A percentile compares a stretch with the other conserved stretches of the same genome.
Conservation (phyloP, 202 grass and related monocot species). For the Dendrocalamus latiflorus region DNA sequence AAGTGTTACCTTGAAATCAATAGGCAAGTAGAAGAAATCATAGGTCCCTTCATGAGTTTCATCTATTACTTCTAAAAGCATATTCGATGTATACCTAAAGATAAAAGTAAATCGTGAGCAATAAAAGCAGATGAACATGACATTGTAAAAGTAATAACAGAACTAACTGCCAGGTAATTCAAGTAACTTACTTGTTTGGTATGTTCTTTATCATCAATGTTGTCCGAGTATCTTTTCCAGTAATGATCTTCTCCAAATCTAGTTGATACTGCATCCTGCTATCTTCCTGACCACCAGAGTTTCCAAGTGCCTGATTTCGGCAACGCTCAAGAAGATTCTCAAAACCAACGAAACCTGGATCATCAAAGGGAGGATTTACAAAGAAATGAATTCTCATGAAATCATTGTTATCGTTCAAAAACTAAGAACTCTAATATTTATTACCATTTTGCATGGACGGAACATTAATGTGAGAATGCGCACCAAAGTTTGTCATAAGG, state of each 20-base stretch:
- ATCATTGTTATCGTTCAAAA: conserved; percentile 17
- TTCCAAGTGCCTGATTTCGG: conserved; percentile 15
- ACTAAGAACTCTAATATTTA: background rate
- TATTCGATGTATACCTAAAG: conserved; percentile 50
- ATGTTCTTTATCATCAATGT: conserved; percentile 66
- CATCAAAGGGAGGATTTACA: conserved; percentile 13
- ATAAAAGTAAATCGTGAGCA: background rate
- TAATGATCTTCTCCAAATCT: conserved; percentile 50
- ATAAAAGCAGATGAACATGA: background rate
- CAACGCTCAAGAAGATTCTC: conserved; percentile 29
- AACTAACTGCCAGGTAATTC: background rate
- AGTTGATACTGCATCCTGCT: conserved; percentile 46
- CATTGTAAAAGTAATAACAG: background rate
- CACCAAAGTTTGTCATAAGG: conserved; percentile 19
- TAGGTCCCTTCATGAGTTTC: conserved; percentile 48
- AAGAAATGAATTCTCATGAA: background rate
- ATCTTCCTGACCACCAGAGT: conserved; percentile 19
- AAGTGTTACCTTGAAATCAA: conserved; percentile 47
- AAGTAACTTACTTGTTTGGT: conserved; percentile 45
- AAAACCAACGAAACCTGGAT: conserved; percentile 19
- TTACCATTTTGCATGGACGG: conserved; percentile 22
- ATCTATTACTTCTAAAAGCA: conserved; percentile 49
- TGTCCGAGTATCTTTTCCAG: conserved; percentile 35
- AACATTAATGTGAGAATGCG: background rate
- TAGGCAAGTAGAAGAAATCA: conserved; percentile 53